Conservation (phyloP, 805 yeast genomes). For the Candida silvatica region DNA sequence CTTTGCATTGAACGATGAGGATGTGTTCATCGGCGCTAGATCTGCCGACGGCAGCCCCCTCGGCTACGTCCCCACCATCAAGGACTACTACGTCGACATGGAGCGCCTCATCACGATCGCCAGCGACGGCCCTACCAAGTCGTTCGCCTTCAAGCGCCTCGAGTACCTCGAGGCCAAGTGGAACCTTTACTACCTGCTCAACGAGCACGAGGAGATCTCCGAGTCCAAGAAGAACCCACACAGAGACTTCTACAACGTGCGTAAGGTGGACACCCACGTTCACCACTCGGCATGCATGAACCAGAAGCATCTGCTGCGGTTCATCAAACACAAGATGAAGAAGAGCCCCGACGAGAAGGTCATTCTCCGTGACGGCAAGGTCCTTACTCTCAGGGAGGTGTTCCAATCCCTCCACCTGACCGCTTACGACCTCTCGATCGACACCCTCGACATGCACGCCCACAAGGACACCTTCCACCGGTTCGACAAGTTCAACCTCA, state of each 20-base stretch:
- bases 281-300: conserved; percentile 99
- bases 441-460: conserved; percentile 98
- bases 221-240: conserved; percentile 92
- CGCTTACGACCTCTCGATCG: conserved; percentile 92
- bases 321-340: conserved; percentile 89
- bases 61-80: conserved; percentile 68
- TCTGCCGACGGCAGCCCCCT: conserved; percentile 25
- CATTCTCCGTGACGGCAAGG: conserved; percentile 85
- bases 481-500: conserved; percentile 93
- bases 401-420: conserved; percentile 84
- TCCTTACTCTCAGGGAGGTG: conserved; percentile 80
- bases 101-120: conserved; percentile 66
- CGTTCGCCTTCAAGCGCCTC: conserved; percentile 89
- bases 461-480: conserved; percentile 97
- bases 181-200: conserved; percentile 81
- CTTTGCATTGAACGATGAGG: conserved; percentile 47
- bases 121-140: conserved; percentile 93
- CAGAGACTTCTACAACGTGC: conserved; percentile 92
- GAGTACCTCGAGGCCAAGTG: conserved; percentile 95
- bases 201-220: conserved; percentile 88
- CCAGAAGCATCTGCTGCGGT: conserved; percentile 90
- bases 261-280: conserved; percentile 97
- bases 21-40: conserved; percentile 48
- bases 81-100: conserved; percentile 79
- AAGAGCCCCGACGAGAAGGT: conserved; percentile 83